Evolutionary conservation across 352 stramenopile genomes (phyloP), one percentile per base, ranked within the genome.

Genomic region (Pythium periplocum): DNA sequence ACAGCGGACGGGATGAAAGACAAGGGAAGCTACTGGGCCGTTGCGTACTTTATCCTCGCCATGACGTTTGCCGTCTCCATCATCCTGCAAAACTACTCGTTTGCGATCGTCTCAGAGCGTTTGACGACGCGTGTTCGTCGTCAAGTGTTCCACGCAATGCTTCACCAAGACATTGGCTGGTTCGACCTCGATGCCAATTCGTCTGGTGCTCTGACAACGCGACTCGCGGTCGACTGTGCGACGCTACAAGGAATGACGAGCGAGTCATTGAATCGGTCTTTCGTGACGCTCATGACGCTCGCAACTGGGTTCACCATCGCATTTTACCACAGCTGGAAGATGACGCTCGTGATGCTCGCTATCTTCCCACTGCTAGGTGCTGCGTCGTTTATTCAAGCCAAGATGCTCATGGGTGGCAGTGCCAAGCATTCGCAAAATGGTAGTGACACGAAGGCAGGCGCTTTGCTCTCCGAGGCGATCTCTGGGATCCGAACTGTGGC

Each of bases 161-260:
- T 95, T 35, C 54, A 56, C 2, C 83, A 91, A 52, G 81, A 95
- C 38, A 64, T 92, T 30, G 78, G 65, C 2, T 95, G 81, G 74
- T 93, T 90, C 42, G 83, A 94, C 42, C 35, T 58, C 33, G 60
- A 81, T n/a, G 59, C 73, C 6, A 88, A 93, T 59, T 67, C 68
- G 4, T 73, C 80, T 0, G 83, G 83, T 0, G 80, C 80, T 0
- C 64, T 96, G 6, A 71, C 81, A 0, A 64, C 73, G 32, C 68
- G 80, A 0, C 71, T 96, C 6, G 66, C 84, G 0, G 87, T 70
- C 0, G 86, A 96, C 58, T 83, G 78, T 5, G 72, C 82, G 9
- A 65, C 84, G 4, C 72, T 96, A 0, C 86, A 94, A 55, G 66
- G 75, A 2, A 83, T 87, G 48, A 88, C 85, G 8, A 75, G 75